phyloP scores from a whole-genome alignment of 805 yeast species.

The Candida qinlingensis region DNA sequence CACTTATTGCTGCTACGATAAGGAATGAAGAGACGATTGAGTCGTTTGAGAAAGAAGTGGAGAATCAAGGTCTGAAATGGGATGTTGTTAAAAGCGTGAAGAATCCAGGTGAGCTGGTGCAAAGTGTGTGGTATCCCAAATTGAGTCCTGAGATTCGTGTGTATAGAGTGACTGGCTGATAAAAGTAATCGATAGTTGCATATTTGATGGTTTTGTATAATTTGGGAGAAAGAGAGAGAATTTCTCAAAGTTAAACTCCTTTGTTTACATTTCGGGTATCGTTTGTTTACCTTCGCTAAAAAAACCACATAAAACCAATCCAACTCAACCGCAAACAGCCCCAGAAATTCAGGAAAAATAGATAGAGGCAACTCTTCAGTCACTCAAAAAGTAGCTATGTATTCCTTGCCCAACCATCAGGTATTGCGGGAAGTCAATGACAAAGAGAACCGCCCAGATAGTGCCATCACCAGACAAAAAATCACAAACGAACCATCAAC shows the following conservation, averaged over 20 bases:
- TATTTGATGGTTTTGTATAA: not conserved
- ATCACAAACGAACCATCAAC: not conserved
- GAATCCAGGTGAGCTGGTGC: conserved; percentile 19
- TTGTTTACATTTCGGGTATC: conserved; percentile 5
- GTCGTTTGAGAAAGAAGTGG: conserved; percentile 36
- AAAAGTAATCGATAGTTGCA: too few species aligned
- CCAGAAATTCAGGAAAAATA: too few species aligned
- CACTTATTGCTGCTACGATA: conserved; percentile 67
- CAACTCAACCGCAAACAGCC: not conserved
- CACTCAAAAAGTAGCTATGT: not conserved
- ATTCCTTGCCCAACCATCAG: not conserved
- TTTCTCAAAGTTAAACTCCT: not conserved
- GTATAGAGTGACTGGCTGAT: conserved; percentile 5
- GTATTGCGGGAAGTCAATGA: not conserved
- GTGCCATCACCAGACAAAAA: not conserved
- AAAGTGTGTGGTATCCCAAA: conserved; percentile 18
- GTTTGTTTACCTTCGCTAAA: too few species aligned
- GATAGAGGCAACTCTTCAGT: too few species aligned
- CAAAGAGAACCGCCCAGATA: conserved; percentile 3
- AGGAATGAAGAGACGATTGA: conserved; percentile 52
- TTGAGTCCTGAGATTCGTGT: conserved; percentile 16
- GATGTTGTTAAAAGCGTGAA: conserved; percentile 10
- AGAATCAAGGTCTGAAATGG: conserved; percentile 16
- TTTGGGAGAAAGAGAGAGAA: not conserved
- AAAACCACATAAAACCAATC: too few species aligned